Conservation (phyloP, 1,284 basidiomycete genomes). For the Ceratobasidium theobromae region DNA sequence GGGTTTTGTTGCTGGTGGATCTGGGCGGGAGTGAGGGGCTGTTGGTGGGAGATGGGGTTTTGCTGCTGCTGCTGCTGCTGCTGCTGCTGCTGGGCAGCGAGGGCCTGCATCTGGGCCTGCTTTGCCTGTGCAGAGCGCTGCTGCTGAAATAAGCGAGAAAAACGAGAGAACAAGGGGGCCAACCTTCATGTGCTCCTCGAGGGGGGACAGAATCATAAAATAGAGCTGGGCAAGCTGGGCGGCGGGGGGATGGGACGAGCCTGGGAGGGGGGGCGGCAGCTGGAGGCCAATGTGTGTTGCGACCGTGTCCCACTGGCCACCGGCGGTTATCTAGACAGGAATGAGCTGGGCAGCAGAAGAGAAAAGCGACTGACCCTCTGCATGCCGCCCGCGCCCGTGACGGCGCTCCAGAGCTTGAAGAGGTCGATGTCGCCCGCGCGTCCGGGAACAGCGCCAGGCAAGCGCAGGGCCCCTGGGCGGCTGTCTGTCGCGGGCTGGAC, state of each 20-base stretch:
- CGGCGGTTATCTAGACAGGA: not conserved
- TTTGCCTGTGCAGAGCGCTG: constrained; percentile 22
- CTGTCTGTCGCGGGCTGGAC: constrained; percentile 15
- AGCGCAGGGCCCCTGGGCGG: not conserved
- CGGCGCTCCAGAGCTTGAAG: constrained; percentile 24
- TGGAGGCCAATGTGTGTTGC: constrained; percentile 9
- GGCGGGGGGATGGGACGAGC: constrained; percentile 6
- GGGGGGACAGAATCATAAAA: not conserved
- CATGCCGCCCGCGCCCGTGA: constrained; percentile 12
- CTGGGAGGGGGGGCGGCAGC: not conserved
- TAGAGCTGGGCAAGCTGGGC: constrained; percentile 21
- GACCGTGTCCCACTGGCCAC: constrained; percentile 19
- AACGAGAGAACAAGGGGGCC: not conserved
- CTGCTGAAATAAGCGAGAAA: not conserved
- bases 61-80: constrained; percentile 13
- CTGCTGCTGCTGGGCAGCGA: constrained; percentile 14
- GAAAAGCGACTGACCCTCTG: not conserved
- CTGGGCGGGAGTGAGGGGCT: constrained; percentile 4
- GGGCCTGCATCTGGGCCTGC: not conserved
- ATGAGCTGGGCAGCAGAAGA: not conserved
- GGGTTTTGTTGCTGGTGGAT: constrained; percentile 4
- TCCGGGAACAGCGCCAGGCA: constrained; percentile 1
- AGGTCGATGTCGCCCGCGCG: constrained; percentile 8
- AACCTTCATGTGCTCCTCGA: constrained; percentile 28
- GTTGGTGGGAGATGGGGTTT: not conserved